Base-by-base conservation (phyloP, 163 green algal genomes). In the Chloromonas sp. region DNA sequence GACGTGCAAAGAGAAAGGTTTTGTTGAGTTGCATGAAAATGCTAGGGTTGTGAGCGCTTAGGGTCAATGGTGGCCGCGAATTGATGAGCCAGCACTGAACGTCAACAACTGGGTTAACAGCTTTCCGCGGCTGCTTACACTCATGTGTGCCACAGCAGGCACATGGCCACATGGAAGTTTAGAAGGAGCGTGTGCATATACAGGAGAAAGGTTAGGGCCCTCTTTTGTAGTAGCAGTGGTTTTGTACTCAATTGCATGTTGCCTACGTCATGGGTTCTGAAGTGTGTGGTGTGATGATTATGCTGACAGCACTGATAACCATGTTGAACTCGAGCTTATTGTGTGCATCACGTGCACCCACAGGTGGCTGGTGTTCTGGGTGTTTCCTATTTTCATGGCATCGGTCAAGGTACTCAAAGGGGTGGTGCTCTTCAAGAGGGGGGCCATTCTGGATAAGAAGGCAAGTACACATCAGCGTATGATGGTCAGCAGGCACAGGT, bases 351-450 rank as follows among this genome's bases (percentile, higher is more conserved):
- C 66, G 11, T n/a, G 11, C 36, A 36, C 36, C 74, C 2, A 1
- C 89, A 95, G 91, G 82, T 89, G 89, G 91, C 87, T 92, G 14
- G 94, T 98, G n/a, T 86, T 89, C 2, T 87, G 87, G 0, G 93
- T 92, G 59, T 97, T 98, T 82, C 94, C 94, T 0, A 84, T 94
- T 36, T 97, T 98, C 89, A 95, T 97, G 90, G 82, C 85, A 11
- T 82, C 90, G 3, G 89, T 94, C 2, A 83, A 85, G 14, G 80
- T 92, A 58, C 84, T 95, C 61, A 85, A 82, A 14, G 89, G 88
- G 36, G 0, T 79, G 2, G 13, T 81, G n/a, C 36, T 85, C 2
- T 84, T 85, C 61, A 77, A 78, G 14, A 79, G 60, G 14, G 57
- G 77, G 0, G 13, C 70, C n/a, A 76, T 90, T 82, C 81, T 60